Base-by-base conservation (phyloP, 2,329 filamentous ascomycete genomes). In the Geosmithia morbida region DNA sequence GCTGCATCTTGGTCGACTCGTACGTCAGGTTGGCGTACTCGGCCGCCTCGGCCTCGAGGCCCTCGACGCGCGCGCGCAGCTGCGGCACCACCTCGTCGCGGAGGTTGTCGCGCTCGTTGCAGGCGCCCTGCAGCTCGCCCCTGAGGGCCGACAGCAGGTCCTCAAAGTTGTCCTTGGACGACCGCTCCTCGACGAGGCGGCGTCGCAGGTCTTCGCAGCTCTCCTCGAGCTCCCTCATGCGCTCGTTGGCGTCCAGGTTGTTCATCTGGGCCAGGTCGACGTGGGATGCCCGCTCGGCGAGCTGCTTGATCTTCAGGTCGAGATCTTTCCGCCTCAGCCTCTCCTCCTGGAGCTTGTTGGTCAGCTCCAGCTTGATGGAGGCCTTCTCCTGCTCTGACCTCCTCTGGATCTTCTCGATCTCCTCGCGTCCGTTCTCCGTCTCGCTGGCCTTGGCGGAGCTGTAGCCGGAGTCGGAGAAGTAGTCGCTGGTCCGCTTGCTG, bases 391-490 rank as follows among this genome's bases (percentile, higher is more conserved):
- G 90, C 65, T 97, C 90, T 2, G 85, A 81, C 54, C 81, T 81
- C 53, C 92, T 77, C 56, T 89, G 84, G 43, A 92, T 73, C 61
- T 81, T 86, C 51, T 94, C 87, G 33, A 96, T 69, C 61, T 96
- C 87, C 57, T 82, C 78, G 45, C 72, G 74, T 30, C 69, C 71
- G 42, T 76, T 70, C 50, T 82, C 79, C 50, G 69, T 69, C 44
- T 86, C 83, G 51, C 83, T 81, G 57, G 82, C 83, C 57, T 87
- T 85, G 47, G 86, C 75, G 1, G 87, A 90, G 62, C 87, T 90
- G 49, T 87, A 83, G 30, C 92, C 92, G 6, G 89, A 95, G 62
- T 98, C 92, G 2, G 92, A 98, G 62, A 92, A 98, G 67, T 98
- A 97, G 66, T 98, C 92, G 66, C 92, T 97, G 10, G 87, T 94